Evolutionary conservation across 106 monocot genomes (phyloP).

Genomic region (Acorus gramineus): DNA sequence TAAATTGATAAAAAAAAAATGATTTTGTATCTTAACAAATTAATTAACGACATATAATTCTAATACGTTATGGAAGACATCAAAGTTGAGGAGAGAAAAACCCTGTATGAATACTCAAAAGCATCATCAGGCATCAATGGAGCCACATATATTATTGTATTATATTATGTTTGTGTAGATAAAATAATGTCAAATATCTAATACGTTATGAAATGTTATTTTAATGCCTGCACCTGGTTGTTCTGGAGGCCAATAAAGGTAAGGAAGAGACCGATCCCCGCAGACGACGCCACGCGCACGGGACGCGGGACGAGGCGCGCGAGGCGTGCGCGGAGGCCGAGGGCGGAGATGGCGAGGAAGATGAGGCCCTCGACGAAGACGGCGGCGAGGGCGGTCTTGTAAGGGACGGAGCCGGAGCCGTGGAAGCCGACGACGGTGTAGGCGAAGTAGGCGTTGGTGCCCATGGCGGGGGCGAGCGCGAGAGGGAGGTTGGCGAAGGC

Average conservation of each 20-base stretch:
- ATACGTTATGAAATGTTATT: no score
- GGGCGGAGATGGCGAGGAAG: slow-evolving; percentile 37
- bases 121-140: no score
- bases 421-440: slow-evolving; percentile 66
- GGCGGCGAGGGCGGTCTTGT: slow-evolving; percentile 45
- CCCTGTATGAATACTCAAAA: no score
- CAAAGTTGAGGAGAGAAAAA: no score
- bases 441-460: slow-evolving; percentile 60
- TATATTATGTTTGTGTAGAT: no score
- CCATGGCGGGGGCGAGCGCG: slow-evolving; percentile 60
- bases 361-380: slow-evolving; percentile 53
- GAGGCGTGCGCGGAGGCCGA: slow-evolving; percentile 40
- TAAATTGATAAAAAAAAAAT: no score
- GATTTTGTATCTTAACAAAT: no score
- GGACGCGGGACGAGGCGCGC: slow-evolving; percentile 41
- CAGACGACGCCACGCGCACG: slow-evolving; percentile 48
- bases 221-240: slow-evolving; percentile 2
- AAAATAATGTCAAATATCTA: no score
- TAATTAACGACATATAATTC: no score
- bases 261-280: slow-evolving; percentile 63
- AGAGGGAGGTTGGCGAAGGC: slow-evolving; percentile 51
- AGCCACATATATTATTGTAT: no score
- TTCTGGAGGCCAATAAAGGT: slow-evolving; percentile 61
- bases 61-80: no score
- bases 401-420: slow-evolving; percentile 44